These are phyloP conservation scores for Blastomyces gilchristii DNA, from an alignment of 2,329 filamentous ascomycete species.

Conservation along the genomic window DNA sequence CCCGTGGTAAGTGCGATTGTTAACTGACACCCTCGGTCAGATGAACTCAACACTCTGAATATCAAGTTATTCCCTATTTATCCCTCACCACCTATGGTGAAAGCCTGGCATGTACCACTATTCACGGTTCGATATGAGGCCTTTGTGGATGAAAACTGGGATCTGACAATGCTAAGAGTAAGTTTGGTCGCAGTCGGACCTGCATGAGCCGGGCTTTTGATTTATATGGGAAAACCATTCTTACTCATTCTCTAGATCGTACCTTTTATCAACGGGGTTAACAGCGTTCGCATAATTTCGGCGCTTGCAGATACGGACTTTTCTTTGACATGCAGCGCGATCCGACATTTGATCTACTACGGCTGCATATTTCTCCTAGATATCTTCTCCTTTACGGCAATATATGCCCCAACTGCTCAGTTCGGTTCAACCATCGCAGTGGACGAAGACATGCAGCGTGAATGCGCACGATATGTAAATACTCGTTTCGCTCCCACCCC, in stretches of 20 bases:
- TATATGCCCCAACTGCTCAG: slow-evolving; percentile 73
- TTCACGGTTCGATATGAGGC: slow-evolving; percentile 48
- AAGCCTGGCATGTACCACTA: slow-evolving; percentile 84
- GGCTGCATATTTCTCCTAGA: slow-evolving; percentile 83
- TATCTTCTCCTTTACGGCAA: slow-evolving; percentile 86
- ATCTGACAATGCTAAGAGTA: slow-evolving; percentile 43
- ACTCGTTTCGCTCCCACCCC: slow-evolving; percentile 35
- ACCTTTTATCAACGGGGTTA: slow-evolving; percentile 79
- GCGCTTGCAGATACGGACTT: slow-evolving; percentile 76
- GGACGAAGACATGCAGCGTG: slow-evolving; percentile 68
- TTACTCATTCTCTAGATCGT: slow-evolving; percentile 48
- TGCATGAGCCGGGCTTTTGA: not conserved
- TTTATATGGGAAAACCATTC: not conserved
- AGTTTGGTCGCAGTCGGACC: slow-evolving; percentile 17
- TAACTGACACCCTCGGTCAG: slow-evolving; percentile 35
- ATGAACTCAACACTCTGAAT: slow-evolving; percentile 89
- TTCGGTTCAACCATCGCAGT: slow-evolving; percentile 65
- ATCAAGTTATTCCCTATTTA: slow-evolving; percentile 90
- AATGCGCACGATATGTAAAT: slow-evolving; percentile 78
- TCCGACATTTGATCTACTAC: slow-evolving; percentile 87
- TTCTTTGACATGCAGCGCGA: slow-evolving; percentile 71
- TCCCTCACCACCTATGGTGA: slow-evolving; percentile 63
- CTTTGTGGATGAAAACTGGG: slow-evolving; percentile 47
- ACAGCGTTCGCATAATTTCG: slow-evolving; percentile 78
- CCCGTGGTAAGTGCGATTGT: slow-evolving; percentile 8